Conservation (phyloP, 1,284 basidiomycete genomes). For the Kalmanozyma brasiliensis region DNA sequence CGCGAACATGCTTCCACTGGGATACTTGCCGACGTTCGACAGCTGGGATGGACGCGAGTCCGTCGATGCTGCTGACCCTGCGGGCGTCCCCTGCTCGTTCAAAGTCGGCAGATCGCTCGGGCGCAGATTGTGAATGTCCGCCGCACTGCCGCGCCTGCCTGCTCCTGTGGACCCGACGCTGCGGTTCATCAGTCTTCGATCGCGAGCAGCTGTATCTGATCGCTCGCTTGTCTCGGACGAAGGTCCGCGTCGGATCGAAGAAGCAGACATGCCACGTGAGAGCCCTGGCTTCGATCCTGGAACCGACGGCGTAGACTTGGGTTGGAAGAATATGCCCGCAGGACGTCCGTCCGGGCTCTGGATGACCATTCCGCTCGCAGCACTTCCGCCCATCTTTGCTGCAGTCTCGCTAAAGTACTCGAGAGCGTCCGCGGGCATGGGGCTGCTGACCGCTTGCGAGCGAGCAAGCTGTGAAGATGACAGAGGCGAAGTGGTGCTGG, state of each 20-base stretch:
- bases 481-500: conserved; percentile 6
- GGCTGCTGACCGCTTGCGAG: conserved; percentile 41
- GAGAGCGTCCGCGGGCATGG: conserved; percentile 73
- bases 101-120: conserved; percentile 7
- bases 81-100: conserved; percentile 2
- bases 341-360: conserved; percentile 92
- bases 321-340: conserved; percentile 94
- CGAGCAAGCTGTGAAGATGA: conserved; percentile 14
- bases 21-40: conserved; percentile 27
- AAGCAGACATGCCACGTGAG: conserved; percentile 29
- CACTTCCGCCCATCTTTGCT: conserved; percentile 76
- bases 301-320: conserved; percentile 66
- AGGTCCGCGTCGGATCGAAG: conserved; percentile 18
- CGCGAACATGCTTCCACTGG: conserved; percentile 54
- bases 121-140: neutral
- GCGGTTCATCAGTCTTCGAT: conserved; percentile 22
- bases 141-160: neutral
- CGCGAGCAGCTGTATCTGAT: conserved; percentile 9
- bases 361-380: conserved; percentile 87
- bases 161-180: conserved; percentile 15
- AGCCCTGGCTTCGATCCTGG: conserved; percentile 25
- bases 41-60: conserved; percentile 6
- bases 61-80: neutral
- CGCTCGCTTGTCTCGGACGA: conserved; percentile 26
- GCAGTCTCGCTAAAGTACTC: conserved; percentile 87